Evolutionary conservation across 78 protist species (phyloP).

Genomic region (Fonticula alba): DNA sequence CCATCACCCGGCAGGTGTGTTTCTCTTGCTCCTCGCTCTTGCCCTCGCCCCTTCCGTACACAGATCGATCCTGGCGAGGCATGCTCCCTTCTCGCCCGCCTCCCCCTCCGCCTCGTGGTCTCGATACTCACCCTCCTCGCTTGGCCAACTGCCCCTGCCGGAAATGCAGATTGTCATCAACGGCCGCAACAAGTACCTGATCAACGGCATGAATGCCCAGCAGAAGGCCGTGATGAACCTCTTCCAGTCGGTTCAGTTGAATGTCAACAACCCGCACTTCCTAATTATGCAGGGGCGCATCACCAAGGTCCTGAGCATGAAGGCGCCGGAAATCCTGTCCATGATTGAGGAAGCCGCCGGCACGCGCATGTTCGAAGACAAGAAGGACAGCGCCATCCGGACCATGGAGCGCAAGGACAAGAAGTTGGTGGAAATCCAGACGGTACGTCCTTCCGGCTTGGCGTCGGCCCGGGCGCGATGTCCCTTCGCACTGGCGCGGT

Average conservation of each 20-base stretch:
- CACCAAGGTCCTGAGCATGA: conserved; percentile 95
- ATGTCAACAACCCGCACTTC: conserved; percentile 98
- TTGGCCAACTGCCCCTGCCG: background rate
- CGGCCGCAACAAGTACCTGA: conserved; percentile 80
- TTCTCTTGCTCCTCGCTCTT: too few species aligned
- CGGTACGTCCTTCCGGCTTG: conserved; percentile 9
- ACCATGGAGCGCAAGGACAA: conserved; percentile 76
- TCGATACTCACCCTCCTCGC: too few species aligned
- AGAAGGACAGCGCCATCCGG: conserved; percentile 50
- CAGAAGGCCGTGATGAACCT: conserved; percentile 63
- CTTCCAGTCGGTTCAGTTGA: conserved; percentile 90
- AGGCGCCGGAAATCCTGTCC: conserved; percentile 81
- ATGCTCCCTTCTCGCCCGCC: background rate
- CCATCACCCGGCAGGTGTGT: conserved; percentile 76
- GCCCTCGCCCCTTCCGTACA: too few species aligned
- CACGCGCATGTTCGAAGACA: conserved; percentile 88
- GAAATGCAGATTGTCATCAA: conserved; percentile 62
- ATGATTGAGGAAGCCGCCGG: conserved; percentile 99
- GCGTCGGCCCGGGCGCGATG: too few species aligned
- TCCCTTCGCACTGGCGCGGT: background rate
- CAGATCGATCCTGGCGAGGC: too few species aligned
- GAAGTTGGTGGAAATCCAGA: conserved; percentile 63
- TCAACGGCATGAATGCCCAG: conserved; percentile 64
- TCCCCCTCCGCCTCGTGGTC: too few species aligned
- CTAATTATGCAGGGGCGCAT: conserved; percentile 98